These are phyloP conservation scores for Penicillium parvum DNA, from an alignment of 495 filamentous ascomycete genomes.

Conservation along the genomic window DNA sequence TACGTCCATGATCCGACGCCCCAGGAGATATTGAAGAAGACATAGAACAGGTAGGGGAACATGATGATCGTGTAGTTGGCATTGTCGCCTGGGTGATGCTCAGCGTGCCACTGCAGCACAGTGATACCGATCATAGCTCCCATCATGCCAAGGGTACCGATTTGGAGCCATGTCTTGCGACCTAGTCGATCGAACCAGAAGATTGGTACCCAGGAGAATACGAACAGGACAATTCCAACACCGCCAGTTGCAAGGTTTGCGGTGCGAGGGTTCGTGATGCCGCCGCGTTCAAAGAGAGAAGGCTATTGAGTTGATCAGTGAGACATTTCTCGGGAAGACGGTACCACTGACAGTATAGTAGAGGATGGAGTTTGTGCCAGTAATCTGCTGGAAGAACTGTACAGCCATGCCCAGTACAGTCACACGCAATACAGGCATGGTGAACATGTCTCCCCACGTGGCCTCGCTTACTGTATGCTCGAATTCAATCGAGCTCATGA, in stretches of 20 bases:
- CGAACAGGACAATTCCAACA: conserved; percentile 18
- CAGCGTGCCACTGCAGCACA: conserved; percentile 52
- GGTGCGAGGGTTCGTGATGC: conserved; percentile 17
- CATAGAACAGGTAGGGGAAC: conserved; percentile 75
- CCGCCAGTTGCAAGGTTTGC: conserved; percentile 20
- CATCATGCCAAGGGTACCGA: conserved; percentile 55
- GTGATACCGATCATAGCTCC: conserved; percentile 62
- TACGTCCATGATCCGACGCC: conserved; percentile 20
- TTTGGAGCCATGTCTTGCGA: conserved; percentile 34
- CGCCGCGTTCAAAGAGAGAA: conserved; percentile 18
- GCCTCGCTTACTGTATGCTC: conserved; percentile 66
- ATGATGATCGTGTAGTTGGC: conserved; percentile 67
- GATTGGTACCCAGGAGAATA: conserved; percentile 20
- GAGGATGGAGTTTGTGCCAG: conserved; percentile 34
- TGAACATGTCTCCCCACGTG: conserved; percentile 62
- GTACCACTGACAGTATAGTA: conserved; percentile 19
- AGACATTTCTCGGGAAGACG: too few relatives aligned
- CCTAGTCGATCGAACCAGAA: conserved; percentile 21
- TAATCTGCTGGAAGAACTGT: conserved; percentile 38
- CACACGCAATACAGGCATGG: conserved; percentile 34
- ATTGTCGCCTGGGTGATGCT: conserved; percentile 20
- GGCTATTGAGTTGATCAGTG: too few relatives aligned
- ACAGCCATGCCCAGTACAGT: conserved; percentile 29
- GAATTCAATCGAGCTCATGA: conserved; percentile 68
- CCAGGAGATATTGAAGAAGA: conserved; percentile 55